Base-by-base conservation (phyloP, 2,329 filamentous ascomycete genomes). In the Escovopsis sp. region DNA sequence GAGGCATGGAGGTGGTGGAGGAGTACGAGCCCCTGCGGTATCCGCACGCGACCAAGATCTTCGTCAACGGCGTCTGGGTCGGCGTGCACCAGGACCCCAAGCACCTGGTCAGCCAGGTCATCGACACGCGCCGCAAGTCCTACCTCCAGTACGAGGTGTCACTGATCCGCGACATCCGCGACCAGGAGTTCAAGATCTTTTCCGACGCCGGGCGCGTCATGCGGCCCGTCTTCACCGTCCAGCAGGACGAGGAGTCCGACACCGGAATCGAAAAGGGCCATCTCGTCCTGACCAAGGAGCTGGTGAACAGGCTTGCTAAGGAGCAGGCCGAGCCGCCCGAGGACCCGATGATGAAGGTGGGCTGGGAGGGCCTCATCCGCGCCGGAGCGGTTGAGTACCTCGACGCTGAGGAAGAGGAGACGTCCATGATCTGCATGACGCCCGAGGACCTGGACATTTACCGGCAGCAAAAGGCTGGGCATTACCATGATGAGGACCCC, bases 361-460 rank as follows among this genome's bases (percentile, higher is more conserved):
- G 86, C 35, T 98, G 92, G 86, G 75, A 86, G 46, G 83, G 85
- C 14, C 66, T 98, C 28, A 76, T 94, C 30, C 73, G 79, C 39
- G 72, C 75, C 11, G 90, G 88, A 57, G 84, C 86, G 3, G 81
- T 98, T 27, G 90, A 98, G 54, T 96, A 94, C 51, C 72, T 98
- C 10, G 90, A 98, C 55, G 90, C 90, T 0, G 92, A 98, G 53
- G 92, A 98, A 64, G 90, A 98, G 55, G 92, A 98, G 57, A 93
- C 86, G 0, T 79, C 90, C 27, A 98, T 98, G 90, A 98, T 98
- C 51, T 85, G 87, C 57, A 98, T 98, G 88, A 92, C 86, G 0
- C 90, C 90, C 0, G 88, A 96, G 54, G 90, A 96, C 52, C 65
- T 98, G 27, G 86, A 94, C 41, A 73, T 74, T 16, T 85, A 78